Percentiles rank a stretch among this genome's conserved stretches.
Conservation (phyloP, 768 basidiomycete genomes). For the Kwoniella sp. region DNA sequence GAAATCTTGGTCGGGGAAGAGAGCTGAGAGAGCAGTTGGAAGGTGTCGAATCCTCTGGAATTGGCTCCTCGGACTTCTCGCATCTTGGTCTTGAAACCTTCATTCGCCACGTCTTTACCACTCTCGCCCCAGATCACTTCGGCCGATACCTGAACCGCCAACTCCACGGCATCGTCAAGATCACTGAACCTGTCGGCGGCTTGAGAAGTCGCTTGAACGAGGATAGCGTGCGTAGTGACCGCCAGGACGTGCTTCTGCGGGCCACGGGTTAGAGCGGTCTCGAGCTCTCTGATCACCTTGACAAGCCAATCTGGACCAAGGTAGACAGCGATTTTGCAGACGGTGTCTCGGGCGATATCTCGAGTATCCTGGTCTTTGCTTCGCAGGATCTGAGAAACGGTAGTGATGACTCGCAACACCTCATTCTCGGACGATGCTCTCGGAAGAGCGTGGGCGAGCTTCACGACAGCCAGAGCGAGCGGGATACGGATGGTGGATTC, state of each 20-base stretch:
- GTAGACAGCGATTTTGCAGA: constrained; percentile 73
- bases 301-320: constrained; percentile 76
- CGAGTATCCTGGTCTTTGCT: constrained; percentile 91
- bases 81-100: constrained; percentile 93
- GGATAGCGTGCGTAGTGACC: constrained; percentile 74
- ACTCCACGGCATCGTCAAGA: constrained; percentile 75
- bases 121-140: constrained; percentile 95
- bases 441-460: constrained; percentile 80
- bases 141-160: constrained; percentile 75
- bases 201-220: constrained; percentile 74
- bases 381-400: constrained; percentile 84
- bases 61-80: constrained; percentile 82
- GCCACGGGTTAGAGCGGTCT: constrained; percentile 81
- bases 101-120: constrained; percentile 79
- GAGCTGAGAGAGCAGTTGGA: constrained; percentile 74
- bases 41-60: constrained; percentile 82
- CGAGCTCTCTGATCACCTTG: constrained; percentile 73
- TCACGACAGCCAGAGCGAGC: constrained; percentile 79
- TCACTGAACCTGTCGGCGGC: constrained; percentile 61
- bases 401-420: constrained; percentile 73
- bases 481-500: constrained; percentile 88
- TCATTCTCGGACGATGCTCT: constrained; percentile 66
- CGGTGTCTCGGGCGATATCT: constrained; percentile 77
- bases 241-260: constrained; percentile 94
- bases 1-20: constrained; percentile 77